phyloP scores from a whole-genome alignment of 225 moss, liverwort and hornwort genomes.

The Polytrichum formosum region DNA sequence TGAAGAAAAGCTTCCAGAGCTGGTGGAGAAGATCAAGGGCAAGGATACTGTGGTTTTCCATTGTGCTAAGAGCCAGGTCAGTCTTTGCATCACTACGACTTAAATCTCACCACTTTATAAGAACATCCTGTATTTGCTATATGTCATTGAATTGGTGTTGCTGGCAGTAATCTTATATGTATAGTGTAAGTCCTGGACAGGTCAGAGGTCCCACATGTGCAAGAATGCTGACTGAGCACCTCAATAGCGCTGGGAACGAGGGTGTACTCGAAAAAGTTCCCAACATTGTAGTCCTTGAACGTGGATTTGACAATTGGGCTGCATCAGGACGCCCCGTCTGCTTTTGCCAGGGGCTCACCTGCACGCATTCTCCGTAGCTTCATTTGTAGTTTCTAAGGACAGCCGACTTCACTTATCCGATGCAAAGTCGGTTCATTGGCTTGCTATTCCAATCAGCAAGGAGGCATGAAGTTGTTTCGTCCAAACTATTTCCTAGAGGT shows the following conservation, averaged over 20 bases:
- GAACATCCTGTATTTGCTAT: too few species aligned
- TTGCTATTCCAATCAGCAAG: too few species aligned
- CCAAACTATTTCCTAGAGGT: not conserved
- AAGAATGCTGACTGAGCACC: conserved; percentile 52
- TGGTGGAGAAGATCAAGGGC: conserved; percentile 68
- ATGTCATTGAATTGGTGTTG: too few species aligned
- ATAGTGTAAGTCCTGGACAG: conserved; percentile 12
- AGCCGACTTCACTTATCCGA: too few species aligned
- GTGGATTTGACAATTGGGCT: conserved; percentile 85
- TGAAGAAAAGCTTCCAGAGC: conserved; percentile 55
- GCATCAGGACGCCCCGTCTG: conserved; percentile 71
- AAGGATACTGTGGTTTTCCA: conserved; percentile 80
- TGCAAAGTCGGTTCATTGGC: too few species aligned
- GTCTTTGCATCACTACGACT: not conserved
- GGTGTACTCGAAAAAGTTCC: conserved; percentile 43
- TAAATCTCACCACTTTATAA: too few species aligned
- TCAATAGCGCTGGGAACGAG: conserved; percentile 35
- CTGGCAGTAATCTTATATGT: too few species aligned
- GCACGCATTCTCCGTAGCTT: conserved; percentile 23
- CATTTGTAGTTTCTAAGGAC: not conserved
- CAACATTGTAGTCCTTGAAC: conserved; percentile 64
- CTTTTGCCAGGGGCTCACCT: conserved; percentile 62
- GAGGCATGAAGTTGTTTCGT: not conserved
- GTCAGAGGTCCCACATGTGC: conserved; percentile 83
- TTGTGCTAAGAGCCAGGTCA: conserved; percentile 82